A percentile compares a stretch with the other conserved stretches of the same genome.
These are phyloP conservation scores for Plantago elongata DNA, from an alignment of 257 asterid genomes.

Conservation along the genomic window DNA sequence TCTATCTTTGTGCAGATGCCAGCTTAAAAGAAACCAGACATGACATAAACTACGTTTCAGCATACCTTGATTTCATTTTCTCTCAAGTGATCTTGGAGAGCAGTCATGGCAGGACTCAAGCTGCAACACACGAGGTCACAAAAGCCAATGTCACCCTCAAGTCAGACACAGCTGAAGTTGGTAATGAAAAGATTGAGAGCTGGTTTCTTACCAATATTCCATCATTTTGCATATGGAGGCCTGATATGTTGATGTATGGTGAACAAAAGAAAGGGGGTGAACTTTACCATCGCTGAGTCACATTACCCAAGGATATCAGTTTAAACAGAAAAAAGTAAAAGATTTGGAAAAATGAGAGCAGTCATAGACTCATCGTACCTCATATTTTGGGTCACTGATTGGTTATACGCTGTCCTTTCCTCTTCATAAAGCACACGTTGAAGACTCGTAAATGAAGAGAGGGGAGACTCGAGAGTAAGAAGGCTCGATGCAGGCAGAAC, in stretches of 20 bases:
- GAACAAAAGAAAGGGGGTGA: slow-evolving; percentile 85
- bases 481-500: slow-evolving; percentile 70
- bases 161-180: slow-evolving; percentile 6
- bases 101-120: slow-evolving; percentile 84
- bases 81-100: slow-evolving; percentile 81
- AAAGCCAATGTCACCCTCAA: slow-evolving; percentile 18
- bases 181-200: background rate
- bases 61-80: slow-evolving; percentile 89
- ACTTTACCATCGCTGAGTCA: slow-evolving; percentile 60
- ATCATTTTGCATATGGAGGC: slow-evolving; percentile 98
- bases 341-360: background rate
- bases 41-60: background rate
- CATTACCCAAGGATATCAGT: slow-evolving; percentile 10
- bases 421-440: slow-evolving; percentile 85
- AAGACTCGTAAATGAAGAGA: slow-evolving; percentile 67
- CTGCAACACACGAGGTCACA: slow-evolving; percentile 36
- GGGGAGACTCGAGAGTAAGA: slow-evolving; percentile 62
- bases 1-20: too few species aligned
- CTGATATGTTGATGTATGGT: slow-evolving; percentile 93
- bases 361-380: slow-evolving; percentile 37
- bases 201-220: slow-evolving; percentile 68
- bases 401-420: slow-evolving; percentile 82
- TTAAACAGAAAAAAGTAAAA: slow-evolving; percentile 2
- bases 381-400: slow-evolving; percentile 59
- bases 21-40: too few species aligned